Evolutionary conservation across 2,329 filamentous ascomycete genomes (phyloP), one percentile per base, ranked within the genome.

Genomic region (Coniella lustricola): DNA sequence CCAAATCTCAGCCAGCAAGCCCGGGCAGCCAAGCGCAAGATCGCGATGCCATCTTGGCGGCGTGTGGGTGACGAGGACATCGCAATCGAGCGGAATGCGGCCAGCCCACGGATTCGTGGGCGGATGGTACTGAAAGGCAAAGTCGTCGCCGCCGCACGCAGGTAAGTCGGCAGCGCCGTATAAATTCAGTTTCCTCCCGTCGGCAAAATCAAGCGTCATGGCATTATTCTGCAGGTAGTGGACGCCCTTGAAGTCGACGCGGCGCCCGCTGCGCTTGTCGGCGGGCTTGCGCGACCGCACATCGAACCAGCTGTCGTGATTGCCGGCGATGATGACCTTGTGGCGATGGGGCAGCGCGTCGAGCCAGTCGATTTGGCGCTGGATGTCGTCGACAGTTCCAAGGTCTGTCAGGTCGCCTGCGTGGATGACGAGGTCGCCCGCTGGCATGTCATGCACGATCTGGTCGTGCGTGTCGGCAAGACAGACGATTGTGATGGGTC

Each of bases 221-320:
- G 77, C 70, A 31, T 77, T 74, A 57, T 86, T 82, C 65, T 94
- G 79, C 3, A 95, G 77, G 64, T 95, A 95, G 57, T 81, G 73
- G 41, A 95, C 69, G 37, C 73, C 73, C 46, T 77, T 82, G 70
- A 87, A 82, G 57, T 88, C 72, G 14, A 90, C 72, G 25, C 63
- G 65, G 53, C 69, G 68, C n/a, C 64, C 64, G 1, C 68, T 66
- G n/a, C 70, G 61, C 17, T 73, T 71, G 60, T 88, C 81, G 39
- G 76, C 71, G 9, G 73, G 67, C 14, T 64, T 65, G 3, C 86
- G 75, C 13, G 80, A 81, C 31, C 73, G 71, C 20, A 77, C 71
- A 64, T 95, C 91, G 53, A 95, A 85, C 71, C 81, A 94, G 58
- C 81, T 84, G 62, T 96, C 91, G 64, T 96, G 91, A 62, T 96